phyloP scores from a whole-genome alignment of 2,329 filamentous ascomycete genomes.

The Claviceps maximensis region DNA sequence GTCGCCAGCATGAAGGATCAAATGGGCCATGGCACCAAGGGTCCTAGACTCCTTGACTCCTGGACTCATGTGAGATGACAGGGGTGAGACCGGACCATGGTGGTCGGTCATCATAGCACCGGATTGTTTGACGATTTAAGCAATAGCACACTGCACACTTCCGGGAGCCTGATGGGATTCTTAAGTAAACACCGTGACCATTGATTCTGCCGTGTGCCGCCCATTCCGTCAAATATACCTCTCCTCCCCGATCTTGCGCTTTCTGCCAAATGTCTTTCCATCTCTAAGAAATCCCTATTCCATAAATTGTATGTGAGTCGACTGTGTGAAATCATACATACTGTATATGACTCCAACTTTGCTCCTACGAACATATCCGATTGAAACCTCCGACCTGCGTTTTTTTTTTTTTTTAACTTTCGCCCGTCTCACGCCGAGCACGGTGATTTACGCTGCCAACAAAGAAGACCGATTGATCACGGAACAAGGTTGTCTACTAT shows the following conservation, averaged over 20 bases:
- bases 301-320: neutral
- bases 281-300: neutral
- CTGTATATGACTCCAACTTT: neutral
- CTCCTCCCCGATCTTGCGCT: neutral
- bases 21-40: neutral
- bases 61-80: too few species aligned
- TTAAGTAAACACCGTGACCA: neutral
- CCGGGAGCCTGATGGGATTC: neutral
- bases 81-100: neutral
- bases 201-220: neutral
- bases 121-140: neutral
- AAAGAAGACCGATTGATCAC: neutral
- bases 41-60: neutral
- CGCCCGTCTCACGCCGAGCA: neutral
- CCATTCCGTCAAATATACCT: neutral
- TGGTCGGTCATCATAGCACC: neutral
- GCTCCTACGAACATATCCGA: neutral
- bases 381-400: neutral
- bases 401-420: neutral
- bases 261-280: neutral
- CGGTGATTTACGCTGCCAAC: neutral
- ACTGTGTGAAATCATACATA: neutral
- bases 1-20: neutral
- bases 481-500: neutral
- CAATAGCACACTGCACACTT: neutral